Evolutionary conservation across 805 yeast species (phyloP).

Genomic region (Monosporozyma aerobia): DNA sequence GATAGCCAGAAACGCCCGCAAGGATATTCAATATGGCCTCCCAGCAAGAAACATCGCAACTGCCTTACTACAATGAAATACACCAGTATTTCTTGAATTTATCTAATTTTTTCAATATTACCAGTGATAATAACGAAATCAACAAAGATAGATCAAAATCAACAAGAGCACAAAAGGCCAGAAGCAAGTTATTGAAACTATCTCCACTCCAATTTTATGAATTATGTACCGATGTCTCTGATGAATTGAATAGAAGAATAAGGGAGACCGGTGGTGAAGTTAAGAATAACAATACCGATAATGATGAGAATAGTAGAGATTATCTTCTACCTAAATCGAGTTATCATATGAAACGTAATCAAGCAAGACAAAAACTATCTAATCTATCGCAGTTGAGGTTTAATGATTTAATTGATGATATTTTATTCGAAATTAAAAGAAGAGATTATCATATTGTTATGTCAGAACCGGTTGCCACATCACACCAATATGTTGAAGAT

Average conservation of each 20-base stretch:
- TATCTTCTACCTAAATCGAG: slow-evolving; percentile 58
- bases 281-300: slow-evolving; percentile 35
- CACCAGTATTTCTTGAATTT: slow-evolving; percentile 21
- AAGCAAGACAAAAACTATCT: slow-evolving; percentile 87
- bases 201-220: slow-evolving; percentile 80
- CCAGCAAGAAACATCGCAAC: background rate
- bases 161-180: slow-evolving; percentile 63
- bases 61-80: slow-evolving; percentile 8
- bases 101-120: slow-evolving; percentile 21
- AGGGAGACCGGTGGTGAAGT: background rate
- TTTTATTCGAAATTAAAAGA: slow-evolving; percentile 76
- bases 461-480: too few species aligned
- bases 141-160: slow-evolving; percentile 27
- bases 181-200: slow-evolving; percentile 74
- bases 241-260: slow-evolving; percentile 72
- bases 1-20: background rate
- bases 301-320: slow-evolving; percentile 44
- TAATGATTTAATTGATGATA: slow-evolving; percentile 84
- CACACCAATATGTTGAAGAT: too few species aligned
- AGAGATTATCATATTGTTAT: slow-evolving; percentile 41
- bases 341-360: slow-evolving; percentile 90
- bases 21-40: background rate
- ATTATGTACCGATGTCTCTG: slow-evolving; percentile 87
- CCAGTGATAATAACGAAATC: slow-evolving; percentile 16
- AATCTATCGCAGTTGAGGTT: slow-evolving; percentile 74